phyloP scores from a whole-genome alignment of 106 monocot species.

The Narthecium ossifragum region DNA sequence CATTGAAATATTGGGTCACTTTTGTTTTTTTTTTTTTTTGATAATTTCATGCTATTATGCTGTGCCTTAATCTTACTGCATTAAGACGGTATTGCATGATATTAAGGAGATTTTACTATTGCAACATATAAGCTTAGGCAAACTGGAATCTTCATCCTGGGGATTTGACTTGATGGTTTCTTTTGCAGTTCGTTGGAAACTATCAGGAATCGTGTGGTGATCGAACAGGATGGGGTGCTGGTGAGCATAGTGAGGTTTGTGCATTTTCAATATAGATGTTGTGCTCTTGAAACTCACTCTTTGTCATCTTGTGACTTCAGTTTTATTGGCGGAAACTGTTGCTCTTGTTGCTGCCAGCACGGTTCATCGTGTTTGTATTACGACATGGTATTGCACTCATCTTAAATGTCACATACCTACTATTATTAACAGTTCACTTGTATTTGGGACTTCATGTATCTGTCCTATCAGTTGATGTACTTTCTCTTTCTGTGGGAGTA shows the following conservation, averaged over 20 bases:
- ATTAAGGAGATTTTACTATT: too few relatives aligned
- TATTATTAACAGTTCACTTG: neutral
- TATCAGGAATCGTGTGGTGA: conserved; percentile 74
- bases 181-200: conserved; percentile 81
- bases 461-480: neutral
- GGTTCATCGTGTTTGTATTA: conserved; percentile 96
- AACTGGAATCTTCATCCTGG: too few relatives aligned
- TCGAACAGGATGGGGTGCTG: conserved; percentile 94
- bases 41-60: too few relatives aligned
- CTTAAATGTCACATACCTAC: neutral
- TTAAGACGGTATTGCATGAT: too few relatives aligned
- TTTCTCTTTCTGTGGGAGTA: neutral
- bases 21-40: too few relatives aligned
- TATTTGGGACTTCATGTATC: neutral
- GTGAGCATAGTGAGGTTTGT: conserved; percentile 30
- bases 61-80: too few relatives aligned
- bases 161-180: neutral
- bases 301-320: conserved; percentile 34
- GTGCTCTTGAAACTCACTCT: neutral
- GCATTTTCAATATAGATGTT: neutral
- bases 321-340: conserved; percentile 57
- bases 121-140: too few relatives aligned
- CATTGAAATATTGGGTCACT: too few relatives aligned
- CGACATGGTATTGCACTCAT: conserved; percentile 69
- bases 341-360: conserved; percentile 88